A percentile compares a stretch with the other conserved stretches of the same genome.
Conservation (phyloP, 1,139 yeast genomes). For the Tardiomyces depauwii region DNA sequence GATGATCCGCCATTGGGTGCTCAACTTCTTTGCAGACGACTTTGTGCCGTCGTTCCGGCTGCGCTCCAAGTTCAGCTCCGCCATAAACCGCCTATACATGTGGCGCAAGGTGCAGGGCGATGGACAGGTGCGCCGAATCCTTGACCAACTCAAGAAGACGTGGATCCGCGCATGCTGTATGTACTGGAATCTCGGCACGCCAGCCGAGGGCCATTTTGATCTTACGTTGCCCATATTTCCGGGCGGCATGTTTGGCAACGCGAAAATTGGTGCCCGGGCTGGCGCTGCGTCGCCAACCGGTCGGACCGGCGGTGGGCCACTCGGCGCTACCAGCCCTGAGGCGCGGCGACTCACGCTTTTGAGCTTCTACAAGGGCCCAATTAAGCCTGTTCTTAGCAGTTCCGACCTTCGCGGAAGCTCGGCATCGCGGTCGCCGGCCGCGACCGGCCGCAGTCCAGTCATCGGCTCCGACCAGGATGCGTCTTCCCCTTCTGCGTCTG, state of each 20-base stretch:
- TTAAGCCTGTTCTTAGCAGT: slow-evolving; percentile 14
- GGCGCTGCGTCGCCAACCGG: background rate
- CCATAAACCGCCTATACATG: slow-evolving; percentile 19
- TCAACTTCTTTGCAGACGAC: slow-evolving; percentile 37
- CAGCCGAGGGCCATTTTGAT: slow-evolving; percentile 8
- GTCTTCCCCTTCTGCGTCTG: background rate
- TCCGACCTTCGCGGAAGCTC: background rate
- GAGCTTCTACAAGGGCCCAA: slow-evolving; percentile 19
- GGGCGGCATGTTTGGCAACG: slow-evolving; percentile 10
- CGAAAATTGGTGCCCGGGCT: background rate
- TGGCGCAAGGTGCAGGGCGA: slow-evolving; percentile 18
- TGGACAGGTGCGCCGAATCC: slow-evolving; percentile 18
- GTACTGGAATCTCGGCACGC: slow-evolving; percentile 24
- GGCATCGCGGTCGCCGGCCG: background rate
- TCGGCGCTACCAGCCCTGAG: slow-evolving; percentile 5
- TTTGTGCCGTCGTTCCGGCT: slow-evolving; percentile 26
- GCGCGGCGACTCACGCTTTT: slow-evolving; percentile 19
- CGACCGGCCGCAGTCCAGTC: background rate
- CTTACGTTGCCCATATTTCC: slow-evolving; percentile 12
- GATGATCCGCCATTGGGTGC: slow-evolving; percentile 77
- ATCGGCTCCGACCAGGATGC: background rate
- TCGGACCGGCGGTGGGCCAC: background rate
- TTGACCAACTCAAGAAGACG: slow-evolving; percentile 25
- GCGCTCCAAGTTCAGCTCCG: slow-evolving; percentile 20
- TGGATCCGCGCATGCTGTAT: slow-evolving; percentile 25